Evolutionary conservation across 2,329 filamentous ascomycete species (phyloP).

Genomic region (Botryosphaeria dothidea): DNA sequence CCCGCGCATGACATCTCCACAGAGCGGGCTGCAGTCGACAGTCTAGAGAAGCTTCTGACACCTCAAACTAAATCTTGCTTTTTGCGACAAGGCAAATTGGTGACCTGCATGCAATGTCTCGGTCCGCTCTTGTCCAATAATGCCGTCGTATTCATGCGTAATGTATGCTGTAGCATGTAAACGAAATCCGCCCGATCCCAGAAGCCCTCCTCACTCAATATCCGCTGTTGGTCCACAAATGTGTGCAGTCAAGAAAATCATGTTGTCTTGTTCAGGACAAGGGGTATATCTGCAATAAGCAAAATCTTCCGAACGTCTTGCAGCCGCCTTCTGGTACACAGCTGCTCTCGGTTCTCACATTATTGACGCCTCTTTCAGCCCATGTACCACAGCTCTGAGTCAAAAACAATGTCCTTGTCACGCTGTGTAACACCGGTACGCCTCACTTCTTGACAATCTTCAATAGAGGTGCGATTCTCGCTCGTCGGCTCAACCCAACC

Average conservation of each 20-base stretch:
- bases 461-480: constrained; percentile 50
- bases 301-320: constrained; percentile 2
- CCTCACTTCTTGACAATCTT: constrained; percentile 48
- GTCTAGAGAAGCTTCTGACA: not conserved
- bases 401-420: not conserved
- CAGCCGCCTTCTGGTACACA: not conserved
- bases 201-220: not conserved
- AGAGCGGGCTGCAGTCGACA: not conserved
- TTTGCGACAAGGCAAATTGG: not conserved
- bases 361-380: not conserved
- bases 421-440: not conserved
- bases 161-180: constrained; percentile 11
- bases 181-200: not conserved
- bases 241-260: not conserved
- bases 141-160: not conserved
- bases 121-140: not conserved
- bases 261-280: not conserved
- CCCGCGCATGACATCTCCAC: not conserved
- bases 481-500: constrained; percentile 52
- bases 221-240: not conserved
- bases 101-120: constrained; percentile 8
- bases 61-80: not conserved
- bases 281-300: constrained; percentile 1
- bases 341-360: not conserved
- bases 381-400: not conserved